Percentiles rank a stretch among this genome's conserved stretches.
These are phyloP conservation scores for Wickerhamiella domercqiae DNA, from an alignment of 805 yeast genomes.

Conservation along the genomic window DNA sequence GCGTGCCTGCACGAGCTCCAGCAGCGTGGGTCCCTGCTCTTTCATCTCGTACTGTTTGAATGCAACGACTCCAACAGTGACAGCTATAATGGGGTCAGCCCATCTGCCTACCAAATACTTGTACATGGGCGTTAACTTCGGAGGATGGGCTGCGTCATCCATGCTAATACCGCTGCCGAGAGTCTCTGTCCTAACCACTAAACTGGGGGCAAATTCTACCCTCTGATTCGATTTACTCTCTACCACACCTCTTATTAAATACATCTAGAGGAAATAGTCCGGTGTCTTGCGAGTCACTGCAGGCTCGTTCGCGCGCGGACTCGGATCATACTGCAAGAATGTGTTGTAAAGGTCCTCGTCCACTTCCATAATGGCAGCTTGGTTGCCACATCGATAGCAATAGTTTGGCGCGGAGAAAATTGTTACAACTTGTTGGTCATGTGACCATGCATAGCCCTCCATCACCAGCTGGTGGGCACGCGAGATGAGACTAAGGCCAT, in stretches of 20 bases:
- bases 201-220: no score
- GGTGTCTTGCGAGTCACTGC: slow-evolving; percentile 94
- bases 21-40: slow-evolving; percentile 17
- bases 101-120: slow-evolving; percentile 15
- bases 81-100: slow-evolving; percentile 17
- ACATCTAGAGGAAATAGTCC: slow-evolving; percentile 73
- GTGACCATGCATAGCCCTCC: slow-evolving; percentile 96
- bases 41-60: slow-evolving; percentile 17
- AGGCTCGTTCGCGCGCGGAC: slow-evolving; percentile 95
- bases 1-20: slow-evolving; percentile 9
- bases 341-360: slow-evolving; percentile 72
- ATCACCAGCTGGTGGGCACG: slow-evolving; percentile 95
- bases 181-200: no score
- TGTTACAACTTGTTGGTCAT: slow-evolving; percentile 86
- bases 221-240: no score
- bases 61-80: slow-evolving; percentile 13
- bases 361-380: slow-evolving; percentile 96
- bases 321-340: slow-evolving; percentile 92
- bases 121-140: no score
- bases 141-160: no score
- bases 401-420: slow-evolving; percentile 92
- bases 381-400: slow-evolving; percentile 95
- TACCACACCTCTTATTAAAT: no score
- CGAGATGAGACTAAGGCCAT: slow-evolving; percentile 72
- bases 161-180: no score